These are phyloP conservation scores for Aspergillus glaucus DNA, from an alignment of 2,329 filamentous ascomycete genomes.

Conservation along the genomic window DNA sequence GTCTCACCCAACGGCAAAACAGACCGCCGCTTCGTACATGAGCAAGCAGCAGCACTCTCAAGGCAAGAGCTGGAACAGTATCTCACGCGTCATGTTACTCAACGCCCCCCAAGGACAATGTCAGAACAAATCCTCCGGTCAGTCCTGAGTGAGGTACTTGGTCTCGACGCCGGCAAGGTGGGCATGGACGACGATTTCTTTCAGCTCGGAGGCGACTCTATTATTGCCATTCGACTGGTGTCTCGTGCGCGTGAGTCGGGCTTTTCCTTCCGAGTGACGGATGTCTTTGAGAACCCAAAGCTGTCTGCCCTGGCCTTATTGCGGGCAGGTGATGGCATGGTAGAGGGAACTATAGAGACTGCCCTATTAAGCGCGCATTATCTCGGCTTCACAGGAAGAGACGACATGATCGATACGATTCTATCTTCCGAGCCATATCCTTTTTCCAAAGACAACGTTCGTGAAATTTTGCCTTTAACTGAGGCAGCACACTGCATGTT, in stretches of 20 bases:
- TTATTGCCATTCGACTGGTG: conserved; percentile 19
- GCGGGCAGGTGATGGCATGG: neutral
- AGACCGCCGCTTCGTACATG: neutral
- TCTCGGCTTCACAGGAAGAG: neutral
- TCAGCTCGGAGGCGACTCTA: conserved; percentile 14
- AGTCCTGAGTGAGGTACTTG: neutral
- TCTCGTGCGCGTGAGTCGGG: conserved; percentile 10
- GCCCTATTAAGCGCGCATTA: neutral
- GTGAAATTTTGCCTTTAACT: neutral
- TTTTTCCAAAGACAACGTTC: neutral
- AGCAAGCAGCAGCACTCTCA: neutral
- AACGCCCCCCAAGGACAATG: neutral
- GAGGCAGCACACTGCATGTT: neutral
- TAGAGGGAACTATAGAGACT: neutral
- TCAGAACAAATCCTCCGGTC: neutral
- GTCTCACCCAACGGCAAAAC: neutral
- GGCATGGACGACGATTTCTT: conserved; percentile 13
- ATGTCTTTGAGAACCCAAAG: conserved; percentile 15
- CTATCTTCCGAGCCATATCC: neutral
- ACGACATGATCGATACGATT: neutral
- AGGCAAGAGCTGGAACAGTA: neutral
- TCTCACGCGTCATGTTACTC: neutral
- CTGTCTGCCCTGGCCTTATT: conserved; percentile 1
- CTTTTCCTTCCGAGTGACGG: conserved; percentile 13
- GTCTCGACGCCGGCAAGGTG: conserved; percentile 4